Evolutionary conservation across 2,329 filamentous ascomycete genomes (phyloP).

Genomic region (Fusarium mundagurra): DNA sequence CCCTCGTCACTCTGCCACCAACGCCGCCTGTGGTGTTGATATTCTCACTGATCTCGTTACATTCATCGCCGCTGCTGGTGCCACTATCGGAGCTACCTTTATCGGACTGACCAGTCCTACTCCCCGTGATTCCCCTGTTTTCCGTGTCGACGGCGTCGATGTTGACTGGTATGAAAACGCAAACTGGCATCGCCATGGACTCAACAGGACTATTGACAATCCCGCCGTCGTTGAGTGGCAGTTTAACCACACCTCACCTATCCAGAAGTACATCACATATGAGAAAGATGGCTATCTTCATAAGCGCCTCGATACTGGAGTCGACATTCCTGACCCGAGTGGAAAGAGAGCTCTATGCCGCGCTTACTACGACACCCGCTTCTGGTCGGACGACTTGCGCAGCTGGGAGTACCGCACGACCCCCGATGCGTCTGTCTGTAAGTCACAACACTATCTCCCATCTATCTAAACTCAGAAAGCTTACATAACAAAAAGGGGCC

Average conservation of each 20-base stretch:
- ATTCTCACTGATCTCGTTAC: not conserved
- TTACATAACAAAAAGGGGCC: not conserved
- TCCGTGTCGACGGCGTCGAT: not conserved
- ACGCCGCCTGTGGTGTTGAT: not conserved
- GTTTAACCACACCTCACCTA: not conserved
- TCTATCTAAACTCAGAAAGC: not conserved
- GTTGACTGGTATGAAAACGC: not conserved
- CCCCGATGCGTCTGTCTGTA: not conserved
- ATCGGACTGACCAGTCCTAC: not conserved
- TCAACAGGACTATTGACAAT: not conserved
- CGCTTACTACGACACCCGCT: not conserved
- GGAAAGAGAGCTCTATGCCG: not conserved
- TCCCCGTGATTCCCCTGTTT: not conserved
- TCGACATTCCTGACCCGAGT: not conserved
- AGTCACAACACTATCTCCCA: accelerated
- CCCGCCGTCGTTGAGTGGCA: not conserved
- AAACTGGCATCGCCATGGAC: not conserved
- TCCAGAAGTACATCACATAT: not conserved
- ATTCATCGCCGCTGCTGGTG: not conserved
- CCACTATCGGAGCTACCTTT: not conserved
- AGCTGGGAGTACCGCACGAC: not conserved
- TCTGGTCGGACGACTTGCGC: not conserved
- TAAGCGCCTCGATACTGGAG: not conserved
- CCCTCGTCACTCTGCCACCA: not conserved
- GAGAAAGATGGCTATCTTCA: not conserved